phyloP scores from a whole-genome alignment of 768 basidiomycete genomes.

The Cystofilobasidium bisporidii region DNA sequence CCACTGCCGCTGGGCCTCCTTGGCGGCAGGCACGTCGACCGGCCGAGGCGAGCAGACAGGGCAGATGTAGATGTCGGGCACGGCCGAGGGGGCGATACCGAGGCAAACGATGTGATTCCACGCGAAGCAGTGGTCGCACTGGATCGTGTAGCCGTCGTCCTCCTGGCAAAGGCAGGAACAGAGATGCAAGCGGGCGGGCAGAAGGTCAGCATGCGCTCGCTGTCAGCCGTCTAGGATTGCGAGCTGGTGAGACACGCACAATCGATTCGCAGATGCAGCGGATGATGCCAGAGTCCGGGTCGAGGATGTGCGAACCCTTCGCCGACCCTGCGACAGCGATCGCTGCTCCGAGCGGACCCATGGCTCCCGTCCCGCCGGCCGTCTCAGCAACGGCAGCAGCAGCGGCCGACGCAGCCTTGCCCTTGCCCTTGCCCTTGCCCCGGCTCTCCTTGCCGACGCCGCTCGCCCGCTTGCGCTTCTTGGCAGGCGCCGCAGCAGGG shows the following conservation, averaged over 20 bases:
- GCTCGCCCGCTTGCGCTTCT: slow-evolving; percentile 20
- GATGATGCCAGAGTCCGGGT: slow-evolving; percentile 29
- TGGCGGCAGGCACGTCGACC: slow-evolving; percentile 21
- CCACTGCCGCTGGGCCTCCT: slow-evolving; percentile 7
- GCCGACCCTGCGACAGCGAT: not conserved
- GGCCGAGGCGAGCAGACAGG: slow-evolving; percentile 43
- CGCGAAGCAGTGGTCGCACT: slow-evolving; percentile 68
- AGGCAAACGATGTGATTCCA: slow-evolving; percentile 77
- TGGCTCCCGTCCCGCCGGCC: not conserved
- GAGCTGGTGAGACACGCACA: too few species aligned
- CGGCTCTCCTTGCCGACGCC: not conserved
- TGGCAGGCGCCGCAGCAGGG: not conserved
- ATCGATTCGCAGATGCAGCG: slow-evolving; percentile 58
- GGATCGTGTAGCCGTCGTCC: slow-evolving; percentile 78
- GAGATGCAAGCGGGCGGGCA: not conserved
- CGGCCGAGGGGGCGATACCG: slow-evolving; percentile 39
- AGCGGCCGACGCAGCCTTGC: slow-evolving; percentile 6
- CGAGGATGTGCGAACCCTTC: slow-evolving; percentile 15
- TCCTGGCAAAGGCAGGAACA: slow-evolving; percentile 34
- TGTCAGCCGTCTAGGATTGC: not conserved
- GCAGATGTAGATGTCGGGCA: slow-evolving; percentile 69
- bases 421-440: slow-evolving; percentile 13
- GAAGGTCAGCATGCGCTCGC: slow-evolving; percentile 30
- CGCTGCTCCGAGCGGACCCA: not conserved
- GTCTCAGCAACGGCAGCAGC: not conserved